phyloP scores from a whole-genome alignment of 1,284 basidiomycete species.

The Apiotrichum sp. region DNA sequence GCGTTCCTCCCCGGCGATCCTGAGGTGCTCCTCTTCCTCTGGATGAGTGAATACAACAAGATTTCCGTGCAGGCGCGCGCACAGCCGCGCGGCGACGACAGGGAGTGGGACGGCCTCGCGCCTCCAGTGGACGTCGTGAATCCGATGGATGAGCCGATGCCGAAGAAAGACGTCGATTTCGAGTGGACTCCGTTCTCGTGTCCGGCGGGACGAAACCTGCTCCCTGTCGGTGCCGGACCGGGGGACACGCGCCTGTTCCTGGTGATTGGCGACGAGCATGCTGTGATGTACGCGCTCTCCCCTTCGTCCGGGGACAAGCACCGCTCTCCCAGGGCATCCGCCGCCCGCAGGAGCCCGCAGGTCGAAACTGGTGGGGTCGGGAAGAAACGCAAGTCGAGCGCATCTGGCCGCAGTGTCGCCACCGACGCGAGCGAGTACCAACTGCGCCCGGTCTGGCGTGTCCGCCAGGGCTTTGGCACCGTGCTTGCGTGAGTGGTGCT shows the following conservation, averaged over 20 bases:
- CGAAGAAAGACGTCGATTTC: slow-evolving; percentile 25
- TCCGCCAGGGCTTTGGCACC: slow-evolving; percentile 44
- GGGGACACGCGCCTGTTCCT: slow-evolving; percentile 11
- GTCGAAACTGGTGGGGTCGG: slow-evolving; percentile 27
- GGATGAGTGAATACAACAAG: slow-evolving; percentile 33
- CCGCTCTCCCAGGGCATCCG: slow-evolving; percentile 20
- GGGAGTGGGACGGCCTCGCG: too few species aligned
- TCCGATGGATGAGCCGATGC: slow-evolving; percentile 45
- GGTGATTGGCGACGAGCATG: slow-evolving; percentile 44
- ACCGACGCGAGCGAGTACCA: slow-evolving; percentile 23
- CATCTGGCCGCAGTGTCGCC: slow-evolving; percentile 16
- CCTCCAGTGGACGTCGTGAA: slow-evolving; percentile 53
- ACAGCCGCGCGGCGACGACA: slow-evolving; percentile 47
- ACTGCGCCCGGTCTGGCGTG: slow-evolving; percentile 34
- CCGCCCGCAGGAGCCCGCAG: slow-evolving; percentile 29
- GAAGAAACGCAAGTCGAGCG: slow-evolving; percentile 38
- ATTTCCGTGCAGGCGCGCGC: slow-evolving; percentile 60
- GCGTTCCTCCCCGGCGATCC: slow-evolving; percentile 57
- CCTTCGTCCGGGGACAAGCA: not conserved
- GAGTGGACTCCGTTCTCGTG: slow-evolving; percentile 42
- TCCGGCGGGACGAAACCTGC: slow-evolving; percentile 34
- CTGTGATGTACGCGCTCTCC: slow-evolving; percentile 25
- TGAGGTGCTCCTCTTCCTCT: slow-evolving; percentile 60
- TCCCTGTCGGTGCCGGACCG: slow-evolving; percentile 21
- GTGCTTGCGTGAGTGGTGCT: slow-evolving; percentile 35